These are phyloP conservation scores for Colletotrichum cuscutae DNA, from an alignment of 2,329 filamentous ascomycete species.

Conservation along the genomic window DNA sequence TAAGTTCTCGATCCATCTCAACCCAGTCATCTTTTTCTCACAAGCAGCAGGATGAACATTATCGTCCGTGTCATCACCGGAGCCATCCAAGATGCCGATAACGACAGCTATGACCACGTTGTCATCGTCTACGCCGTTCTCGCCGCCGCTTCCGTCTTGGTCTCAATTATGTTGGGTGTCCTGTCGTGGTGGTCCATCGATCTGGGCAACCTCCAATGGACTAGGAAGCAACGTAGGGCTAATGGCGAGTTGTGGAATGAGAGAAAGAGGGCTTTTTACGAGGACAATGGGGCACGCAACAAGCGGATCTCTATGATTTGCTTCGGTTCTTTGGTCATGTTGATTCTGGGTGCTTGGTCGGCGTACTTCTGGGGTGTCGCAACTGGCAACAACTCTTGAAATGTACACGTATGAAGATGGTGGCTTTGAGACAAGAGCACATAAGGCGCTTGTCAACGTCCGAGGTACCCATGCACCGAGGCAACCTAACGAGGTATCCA, in stretches of 20 bases:
- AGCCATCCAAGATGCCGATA: constrained; percentile 66
- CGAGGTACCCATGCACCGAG: background rate
- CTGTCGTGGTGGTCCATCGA: constrained; percentile 46
- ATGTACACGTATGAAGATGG: background rate
- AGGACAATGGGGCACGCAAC: constrained; percentile 49
- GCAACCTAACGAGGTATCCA: background rate
- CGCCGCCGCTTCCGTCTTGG: constrained; percentile 58
- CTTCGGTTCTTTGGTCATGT: constrained; percentile 53
- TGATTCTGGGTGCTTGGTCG: constrained; percentile 62
- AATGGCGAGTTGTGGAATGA: constrained; percentile 54
- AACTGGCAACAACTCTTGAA: constrained; percentile 56
- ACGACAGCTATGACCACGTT: constrained; percentile 65
- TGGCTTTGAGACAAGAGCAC: too few relatives aligned
- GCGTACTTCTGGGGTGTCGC: constrained; percentile 71
- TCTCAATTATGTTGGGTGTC: constrained; percentile 53
- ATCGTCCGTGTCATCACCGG: constrained; percentile 67
- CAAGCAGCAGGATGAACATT: constrained; percentile 62
- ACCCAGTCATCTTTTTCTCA: background rate
- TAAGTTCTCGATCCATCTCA: background rate
- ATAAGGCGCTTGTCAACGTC: background rate
- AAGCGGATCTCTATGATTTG: constrained; percentile 52
- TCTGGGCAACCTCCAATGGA: constrained; percentile 66
- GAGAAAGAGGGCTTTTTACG: constrained; percentile 46
- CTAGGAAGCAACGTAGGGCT: constrained; percentile 60
- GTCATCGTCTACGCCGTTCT: constrained; percentile 66